Base-by-base conservation (phyloP, 768 basidiomycete species). In the Pisolithus albus region DNA sequence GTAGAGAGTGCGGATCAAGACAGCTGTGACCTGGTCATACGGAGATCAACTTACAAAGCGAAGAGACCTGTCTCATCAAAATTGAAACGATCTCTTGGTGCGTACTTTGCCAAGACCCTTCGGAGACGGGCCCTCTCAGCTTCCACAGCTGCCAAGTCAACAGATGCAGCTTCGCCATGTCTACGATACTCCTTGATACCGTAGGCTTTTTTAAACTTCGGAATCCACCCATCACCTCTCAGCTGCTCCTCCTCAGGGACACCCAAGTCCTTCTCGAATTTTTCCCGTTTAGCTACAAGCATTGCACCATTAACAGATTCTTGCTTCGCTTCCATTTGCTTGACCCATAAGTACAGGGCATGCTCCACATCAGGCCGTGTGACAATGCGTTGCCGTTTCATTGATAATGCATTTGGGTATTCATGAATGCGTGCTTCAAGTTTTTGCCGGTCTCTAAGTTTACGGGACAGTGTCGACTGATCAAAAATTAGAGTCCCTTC, bases 331-430 rank as follows among this genome's bases (percentile, higher is more conserved):
- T 52, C 50, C 43, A 51, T 51, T 19, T 51, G 50, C 28, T 59
- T 51, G 19, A 66, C 50, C 70, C 70, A 73, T 3, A 68, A 48
- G 11, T 52, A 36, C 2, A 73, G 55, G 0, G 64, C 66, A 18
- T 46, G 36, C 40, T 70, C 70, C 3, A 71, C 65, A 50, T 70
- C 71, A 6, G 68, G 71, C 9, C 56, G 26, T 26, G 64, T 69
- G 10, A 72, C 69, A 46, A 68, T 56, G 18, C 58, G 60, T n/a
- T 56, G 52, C 2, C 58, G 53, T 49, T 71, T 71, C 23, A 53
- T 49, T 4, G 64, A 69, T 34, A 68, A 50, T 9, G 61, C 63
- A 54, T 54, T 65, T 30, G 63, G 64, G 9, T 41, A 19, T 41
- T 18, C 18, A 10, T 41, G 18, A 19, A 41, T 7, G 10, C 18